Base-by-base conservation (phyloP, 2,329 filamentous ascomycete genomes). In the Phyllosticta citribraziliensis region DNA sequence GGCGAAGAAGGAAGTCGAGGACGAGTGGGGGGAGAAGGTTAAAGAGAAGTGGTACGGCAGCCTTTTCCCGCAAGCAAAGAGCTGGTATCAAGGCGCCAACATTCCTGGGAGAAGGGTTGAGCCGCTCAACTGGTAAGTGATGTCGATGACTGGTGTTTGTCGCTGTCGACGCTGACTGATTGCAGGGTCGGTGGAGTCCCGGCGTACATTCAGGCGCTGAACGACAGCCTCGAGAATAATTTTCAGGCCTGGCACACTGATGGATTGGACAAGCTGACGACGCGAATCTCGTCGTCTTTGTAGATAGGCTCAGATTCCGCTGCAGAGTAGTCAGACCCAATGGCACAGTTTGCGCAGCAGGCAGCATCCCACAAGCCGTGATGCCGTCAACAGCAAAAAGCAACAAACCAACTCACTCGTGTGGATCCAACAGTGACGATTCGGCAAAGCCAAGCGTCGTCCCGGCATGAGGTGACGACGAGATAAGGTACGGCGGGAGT, bases 91-190 rank as follows among this genome's bases (percentile, higher is more conserved):
- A 58, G 70, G 68, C 22, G 68, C 70, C 10, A 76, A 76, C 58
- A 70, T 77, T 6, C 74, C 74, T 0, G 76, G 75, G 10, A 76
- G 75, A 68, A 72, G 69, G 47, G 66, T 70, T 10, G 74, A 76
- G 69, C 74, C 73, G 51, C 67, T 77, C 63, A 72, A 69, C 20
- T 76, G 56, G 56, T 58, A n/a, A 72, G 65, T 69, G 72, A 6
- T 67, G 71, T 9, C 74, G 74, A 0, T 67, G 73, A 30, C 27
- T 24, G 54, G 63, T n/a, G 61, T 47, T 1, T 68, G 69, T 52
- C 8, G 2, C 11, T 33, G 17, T 1, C 5, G 27, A n/a, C 14
- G 5, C n/a, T 58, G 19, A 58, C 50, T 27, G 20, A 8, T n/a
- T 50, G 14, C 19, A 59, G 57, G 57, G 51, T 52, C 12, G 57